These are phyloP conservation scores for Drechslerella dactyloides DNA, from an alignment of 2,329 filamentous ascomycete genomes.

Conservation along the genomic window DNA sequence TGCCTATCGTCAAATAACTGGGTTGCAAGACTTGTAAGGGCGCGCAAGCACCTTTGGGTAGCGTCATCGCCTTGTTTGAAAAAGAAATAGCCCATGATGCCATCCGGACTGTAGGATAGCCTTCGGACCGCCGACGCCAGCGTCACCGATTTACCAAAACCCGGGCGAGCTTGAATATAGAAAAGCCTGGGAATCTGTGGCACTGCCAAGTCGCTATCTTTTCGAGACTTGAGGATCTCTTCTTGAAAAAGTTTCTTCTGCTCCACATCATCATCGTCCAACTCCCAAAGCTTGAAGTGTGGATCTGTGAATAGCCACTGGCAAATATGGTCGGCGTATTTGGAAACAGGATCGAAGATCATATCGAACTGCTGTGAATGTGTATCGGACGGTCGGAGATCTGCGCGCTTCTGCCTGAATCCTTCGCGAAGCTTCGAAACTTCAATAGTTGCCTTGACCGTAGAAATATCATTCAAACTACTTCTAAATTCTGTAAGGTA, in stretches of 20 bases:
- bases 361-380: slow-evolving; percentile 29
- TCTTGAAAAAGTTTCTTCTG: slow-evolving; percentile 19
- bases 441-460: slow-evolving; percentile 14
- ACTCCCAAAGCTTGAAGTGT: slow-evolving; percentile 37
- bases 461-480: slow-evolving; percentile 31
- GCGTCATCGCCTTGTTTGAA: slow-evolving; percentile 47
- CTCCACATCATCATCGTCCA: slow-evolving; percentile 12
- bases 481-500: slow-evolving; percentile 2
- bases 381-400: slow-evolving; percentile 27
- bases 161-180: slow-evolving; percentile 37
- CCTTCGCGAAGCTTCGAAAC: slow-evolving; percentile 28
- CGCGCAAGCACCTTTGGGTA: slow-evolving; percentile 24
- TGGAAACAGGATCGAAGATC: slow-evolving; percentile 31
- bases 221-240: slow-evolving; percentile 2
- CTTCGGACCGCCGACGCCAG: slow-evolving; percentile 29
- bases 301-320: slow-evolving; percentile 43
- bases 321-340: slow-evolving; percentile 37
- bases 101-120: slow-evolving; percentile 14
- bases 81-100: slow-evolving; percentile 35
- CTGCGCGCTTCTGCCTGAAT: slow-evolving; percentile 17
- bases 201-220: neutral
- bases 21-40: slow-evolving; percentile 30
- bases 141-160: slow-evolving; percentile 43
- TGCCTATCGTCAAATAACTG: slow-evolving; percentile 46
- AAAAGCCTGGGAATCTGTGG: slow-evolving; percentile 22